Evolutionary conservation across 495 filamentous ascomycete species (phyloP).

Genomic region (Daldinia childiae): DNA sequence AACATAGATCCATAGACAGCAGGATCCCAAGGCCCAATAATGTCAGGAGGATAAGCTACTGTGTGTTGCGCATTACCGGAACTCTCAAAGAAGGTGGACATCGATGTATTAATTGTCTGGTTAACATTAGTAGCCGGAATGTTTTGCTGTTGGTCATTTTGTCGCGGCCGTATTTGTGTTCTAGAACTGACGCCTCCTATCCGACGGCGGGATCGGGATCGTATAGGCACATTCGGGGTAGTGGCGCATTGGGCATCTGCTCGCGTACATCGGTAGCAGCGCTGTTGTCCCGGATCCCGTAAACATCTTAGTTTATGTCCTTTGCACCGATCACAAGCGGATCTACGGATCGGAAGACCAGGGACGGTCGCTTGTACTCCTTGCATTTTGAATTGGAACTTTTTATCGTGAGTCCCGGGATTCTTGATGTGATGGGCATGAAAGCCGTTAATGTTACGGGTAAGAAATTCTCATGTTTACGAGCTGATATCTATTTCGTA

Average conservation of each 20-base stretch:
- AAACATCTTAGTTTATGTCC: conserved; percentile 54
- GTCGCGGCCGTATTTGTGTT: conserved; percentile 11
- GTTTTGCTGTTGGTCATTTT: conserved; percentile 1
- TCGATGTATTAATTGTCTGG: neutral
- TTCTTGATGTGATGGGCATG: neutral
- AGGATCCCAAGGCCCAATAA: conserved; percentile 4
- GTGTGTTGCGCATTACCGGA: neutral
- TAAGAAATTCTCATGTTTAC: neutral
- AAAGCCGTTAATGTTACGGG: neutral
- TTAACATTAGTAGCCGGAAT: neutral
- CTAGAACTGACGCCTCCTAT: neutral
- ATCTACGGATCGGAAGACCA: conserved; percentile 46
- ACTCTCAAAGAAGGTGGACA: neutral
- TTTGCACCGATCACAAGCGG: conserved; percentile 57
- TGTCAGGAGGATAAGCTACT: neutral
- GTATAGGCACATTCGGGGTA: conserved; percentile 31
- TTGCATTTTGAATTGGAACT: conserved; percentile 4
- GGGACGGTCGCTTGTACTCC: conserved; percentile 2
- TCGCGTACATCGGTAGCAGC: conserved; percentile 36
- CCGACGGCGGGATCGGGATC: neutral
- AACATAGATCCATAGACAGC: conserved; percentile 12
- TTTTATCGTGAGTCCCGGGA: neutral
- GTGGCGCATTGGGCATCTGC: conserved; percentile 33
- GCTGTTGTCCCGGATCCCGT: conserved; percentile 36
- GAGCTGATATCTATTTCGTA: neutral